Conservation (phyloP, 208 protist species). For the Angomonas ambiguus region DNA sequence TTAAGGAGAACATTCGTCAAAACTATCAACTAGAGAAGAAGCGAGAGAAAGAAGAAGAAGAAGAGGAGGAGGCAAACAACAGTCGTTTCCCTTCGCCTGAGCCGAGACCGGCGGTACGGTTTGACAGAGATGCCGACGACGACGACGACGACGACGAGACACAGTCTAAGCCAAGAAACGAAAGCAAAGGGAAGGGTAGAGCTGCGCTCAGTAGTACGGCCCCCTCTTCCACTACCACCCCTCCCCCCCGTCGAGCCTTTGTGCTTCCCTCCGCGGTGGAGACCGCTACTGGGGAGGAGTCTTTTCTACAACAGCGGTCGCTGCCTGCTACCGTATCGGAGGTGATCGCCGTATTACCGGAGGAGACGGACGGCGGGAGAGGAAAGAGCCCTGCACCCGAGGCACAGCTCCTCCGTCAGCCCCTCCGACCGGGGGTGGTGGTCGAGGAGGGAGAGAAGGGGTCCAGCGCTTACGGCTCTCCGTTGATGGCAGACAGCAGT, state of each 20-base stretch:
- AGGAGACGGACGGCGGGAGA: no score
- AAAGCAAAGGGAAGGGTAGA: neutral
- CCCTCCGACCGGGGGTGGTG: neutral
- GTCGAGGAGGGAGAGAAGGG: slow-evolving; percentile 7
- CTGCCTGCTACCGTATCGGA: no score
- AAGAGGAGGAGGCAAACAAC: neutral
- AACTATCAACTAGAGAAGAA: neutral
- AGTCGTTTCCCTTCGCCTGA: neutral
- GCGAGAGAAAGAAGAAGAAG: neutral
- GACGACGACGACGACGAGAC: neutral
- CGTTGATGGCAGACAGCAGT: no score
- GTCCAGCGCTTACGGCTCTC: no score
- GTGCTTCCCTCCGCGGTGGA: no score
- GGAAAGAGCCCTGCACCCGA: neutral
- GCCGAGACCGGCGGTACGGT: neutral
- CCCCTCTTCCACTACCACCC: no score
- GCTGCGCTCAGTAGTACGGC: no score
- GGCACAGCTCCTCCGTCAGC: neutral
- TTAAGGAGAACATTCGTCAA: no score
- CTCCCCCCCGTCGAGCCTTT: slow-evolving; percentile 46
- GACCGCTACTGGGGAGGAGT: no score
- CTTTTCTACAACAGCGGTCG: no score
- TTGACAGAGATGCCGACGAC: neutral
- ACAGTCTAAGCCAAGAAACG: neutral
- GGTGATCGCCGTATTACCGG: no score